These are phyloP conservation scores for Tinospora cordifolia DNA, from an alignment of 164 flowering plant species.

Conservation along the genomic window DNA sequence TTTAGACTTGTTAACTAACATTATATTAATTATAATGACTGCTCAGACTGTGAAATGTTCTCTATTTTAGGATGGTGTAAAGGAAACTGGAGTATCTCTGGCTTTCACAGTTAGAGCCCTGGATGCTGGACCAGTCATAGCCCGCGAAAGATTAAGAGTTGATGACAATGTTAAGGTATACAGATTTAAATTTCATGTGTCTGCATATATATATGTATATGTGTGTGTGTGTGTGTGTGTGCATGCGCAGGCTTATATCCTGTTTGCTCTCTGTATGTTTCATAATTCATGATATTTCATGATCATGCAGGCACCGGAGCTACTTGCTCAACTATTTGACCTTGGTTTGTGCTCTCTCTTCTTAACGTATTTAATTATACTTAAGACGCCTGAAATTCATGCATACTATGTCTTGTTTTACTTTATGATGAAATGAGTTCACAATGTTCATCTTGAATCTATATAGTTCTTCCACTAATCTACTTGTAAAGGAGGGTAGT, in stretches of 20 bases:
- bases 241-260: not conserved
- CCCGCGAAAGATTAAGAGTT: conserved; percentile 52
- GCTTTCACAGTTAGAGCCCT: conserved; percentile 76
- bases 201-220: too few species aligned
- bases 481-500: not conserved
- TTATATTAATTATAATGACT: not conserved
- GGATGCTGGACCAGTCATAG: conserved; percentile 95
- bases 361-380: not conserved
- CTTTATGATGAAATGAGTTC: not conserved
- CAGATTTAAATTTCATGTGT: not conserved
- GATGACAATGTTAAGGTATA: conserved; percentile 80
- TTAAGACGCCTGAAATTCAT: not conserved
- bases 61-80: conserved; percentile 72
- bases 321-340: conserved; percentile 61
- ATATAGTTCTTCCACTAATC: not conserved
- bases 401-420: not conserved
- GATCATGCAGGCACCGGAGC: conserved; percentile 78
- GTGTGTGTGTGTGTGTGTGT: too few species aligned
- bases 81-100: conserved; percentile 91
- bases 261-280: not conserved
- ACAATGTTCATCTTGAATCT: not conserved
- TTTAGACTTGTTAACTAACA: not conserved
- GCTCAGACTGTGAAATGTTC: not conserved
- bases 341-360: conserved; percentile 36
- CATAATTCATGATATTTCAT: conserved; percentile 1